phyloP scores from a whole-genome alignment of 352 stramenopile genomes.

The Phytophthora foliorum region DNA sequence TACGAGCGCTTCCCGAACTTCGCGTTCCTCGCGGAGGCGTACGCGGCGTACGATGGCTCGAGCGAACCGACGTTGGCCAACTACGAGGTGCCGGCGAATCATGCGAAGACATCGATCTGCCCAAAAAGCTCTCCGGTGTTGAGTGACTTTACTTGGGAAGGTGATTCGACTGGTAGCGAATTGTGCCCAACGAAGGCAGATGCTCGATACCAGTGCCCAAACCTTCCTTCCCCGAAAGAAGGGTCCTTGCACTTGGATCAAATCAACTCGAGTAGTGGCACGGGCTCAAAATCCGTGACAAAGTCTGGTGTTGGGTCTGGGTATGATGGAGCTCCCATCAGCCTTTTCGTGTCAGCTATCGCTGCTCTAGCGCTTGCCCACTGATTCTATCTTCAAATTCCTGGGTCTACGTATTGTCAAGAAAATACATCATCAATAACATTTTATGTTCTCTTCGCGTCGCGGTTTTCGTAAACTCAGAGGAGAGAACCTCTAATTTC shows the following conservation, averaged over 20 bases:
- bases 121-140: constrained; percentile 23
- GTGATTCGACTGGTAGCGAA: constrained; percentile 31
- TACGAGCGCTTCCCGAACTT: constrained; percentile 80
- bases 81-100: constrained; percentile 35
- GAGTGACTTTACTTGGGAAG: constrained; percentile 29
- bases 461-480: too few relatives aligned
- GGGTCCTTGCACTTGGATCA: constrained; percentile 23
- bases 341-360: constrained; percentile 9
- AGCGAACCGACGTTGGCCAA: constrained; percentile 40
- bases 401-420: not conserved
- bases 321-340: not conserved
- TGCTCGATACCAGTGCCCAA: constrained; percentile 47
- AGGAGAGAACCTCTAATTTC: not conserved
- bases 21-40: constrained; percentile 56
- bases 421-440: not conserved
- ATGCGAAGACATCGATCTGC: constrained; percentile 27
- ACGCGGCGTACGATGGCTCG: constrained; percentile 44
- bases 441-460: not conserved
- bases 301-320: constrained; percentile 7
- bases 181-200: constrained; percentile 35
- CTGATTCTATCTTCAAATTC: constrained; percentile 1
- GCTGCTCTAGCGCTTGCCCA: constrained; percentile 4
- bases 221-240: constrained; percentile 17
- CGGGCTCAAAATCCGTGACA: not conserved
- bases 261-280: constrained; percentile 23